Base-by-base conservation (phyloP, 176 grass and related monocot genomes). In the Paspalum vaginatum region DNA sequence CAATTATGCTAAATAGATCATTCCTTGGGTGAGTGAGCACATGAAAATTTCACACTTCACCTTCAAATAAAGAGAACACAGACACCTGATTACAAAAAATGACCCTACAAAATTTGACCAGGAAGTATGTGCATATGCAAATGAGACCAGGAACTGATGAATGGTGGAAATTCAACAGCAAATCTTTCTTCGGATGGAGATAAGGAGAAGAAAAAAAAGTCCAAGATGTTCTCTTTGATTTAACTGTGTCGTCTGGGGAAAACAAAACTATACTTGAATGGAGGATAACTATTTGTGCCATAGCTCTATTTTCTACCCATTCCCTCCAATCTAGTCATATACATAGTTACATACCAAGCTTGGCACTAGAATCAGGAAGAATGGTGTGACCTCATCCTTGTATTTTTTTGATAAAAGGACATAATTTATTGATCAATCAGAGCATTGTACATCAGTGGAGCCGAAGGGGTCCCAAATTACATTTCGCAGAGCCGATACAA, bases 301-400 rank as follows among this genome's bases (percentile, higher is more conserved):
- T 39, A n/a, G 2, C 17, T 13, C 17, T 27, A 24, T 27, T 72
- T 52, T 39, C 32, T 72, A 2, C 65, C 18, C 59, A 73, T 64
- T 47, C 48, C 63, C 38, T 83, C 15, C n/a, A 65, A 74, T 51
- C 71, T 17, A 63, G 26, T 37, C 61, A 17, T 39, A 2, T 52
- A n/a, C 4, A 48, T 25, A 69, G 11, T 11, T 52, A n/a, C 4
- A 48, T 25, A 69, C 21, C n/a, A 48, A 69, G 11, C 43, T 45
- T 54, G 7, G 57, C 39, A 47, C 16, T 38, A 70, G 66, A 81
- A 70, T 38, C 41, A 51, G 68, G 48, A 77, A 77, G 55, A 27
- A 37, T 42, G 20, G 55, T 24, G 54, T 24, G 54, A 42, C 8
- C 32, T n/a, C 44, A 41, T 77, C 43, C 65, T 48, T 24, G 11